Percentiles rank a stretch among this genome's conserved stretches.
Evolutionary conservation across 2,329 filamentous ascomycete species (phyloP).

Genomic region (Decorospora gaudefroyi): DNA sequence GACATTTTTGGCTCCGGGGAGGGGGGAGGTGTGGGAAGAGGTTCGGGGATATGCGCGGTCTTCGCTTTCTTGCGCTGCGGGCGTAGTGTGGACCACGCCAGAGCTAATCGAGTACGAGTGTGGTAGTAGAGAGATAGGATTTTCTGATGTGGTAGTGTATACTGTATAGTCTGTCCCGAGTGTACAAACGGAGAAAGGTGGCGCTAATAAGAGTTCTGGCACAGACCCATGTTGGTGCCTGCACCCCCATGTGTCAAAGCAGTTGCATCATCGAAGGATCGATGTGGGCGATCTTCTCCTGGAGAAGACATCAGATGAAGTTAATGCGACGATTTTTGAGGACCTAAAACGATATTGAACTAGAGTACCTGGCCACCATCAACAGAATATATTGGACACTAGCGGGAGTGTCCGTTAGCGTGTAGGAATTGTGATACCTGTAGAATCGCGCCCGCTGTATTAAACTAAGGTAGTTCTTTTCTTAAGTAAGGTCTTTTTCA

Average conservation of each 20-base stretch:
- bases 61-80: slow-evolving; percentile 16
- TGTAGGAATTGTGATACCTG: too few species aligned
- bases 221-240: too few species aligned
- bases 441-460: too few species aligned
- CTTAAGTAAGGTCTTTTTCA: too few species aligned
- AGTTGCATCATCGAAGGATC: slow-evolving; percentile 17
- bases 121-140: neutral
- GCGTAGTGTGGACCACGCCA: slow-evolving; percentile 16
- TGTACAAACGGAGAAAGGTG: too few species aligned
- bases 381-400: too few species aligned
- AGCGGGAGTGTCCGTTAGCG: too few species aligned
- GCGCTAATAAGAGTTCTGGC: too few species aligned
- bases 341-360: too few species aligned
- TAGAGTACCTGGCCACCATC: too few species aligned
- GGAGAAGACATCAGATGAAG: neutral
- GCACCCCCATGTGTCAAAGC: slow-evolving; percentile 1
- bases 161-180: neutral
- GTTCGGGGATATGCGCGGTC: slow-evolving; percentile 6
- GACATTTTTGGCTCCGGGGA: slow-evolving; percentile 10
- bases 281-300: slow-evolving; percentile 15
- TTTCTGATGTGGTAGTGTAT: slow-evolving; percentile 1
- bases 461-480: too few species aligned
- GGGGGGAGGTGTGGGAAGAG: slow-evolving; percentile 2
- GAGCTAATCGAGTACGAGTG: slow-evolving; percentile 10
- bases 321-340: slow-evolving; percentile 9